Evolutionary conservation across 139 green algal genomes (phyloP), one percentile per base, ranked within the genome.

Genomic region (Closterium sp.): DNA sequence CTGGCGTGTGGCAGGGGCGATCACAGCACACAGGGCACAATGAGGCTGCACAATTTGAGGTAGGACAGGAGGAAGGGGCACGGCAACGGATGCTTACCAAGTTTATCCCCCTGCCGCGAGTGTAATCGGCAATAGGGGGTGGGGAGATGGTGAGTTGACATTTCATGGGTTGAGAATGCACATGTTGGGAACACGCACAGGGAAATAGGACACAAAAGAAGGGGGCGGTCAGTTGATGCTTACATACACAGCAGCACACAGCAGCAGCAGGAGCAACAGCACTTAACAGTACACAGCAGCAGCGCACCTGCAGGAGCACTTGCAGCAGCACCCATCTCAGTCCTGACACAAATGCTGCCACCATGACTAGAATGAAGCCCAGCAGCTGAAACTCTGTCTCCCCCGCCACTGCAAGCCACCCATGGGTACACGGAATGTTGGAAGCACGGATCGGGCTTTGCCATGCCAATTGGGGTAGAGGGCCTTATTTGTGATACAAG

Each of bases 311-410:
- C 28, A 94, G 70, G 1, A 94, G 70, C 28, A 94, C 38, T 34
- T 94, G 88, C n/a, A 89, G 91, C 28, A 94, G 91, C n/a, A 89
- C 89, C 91, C 91, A 94, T 24, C 91, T n/a, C 4, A 94, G 42
- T 2, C 91, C 91, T 19, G 91, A 93, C 28, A 91, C 38, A 21
- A 90, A 24, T 27, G 90, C 42, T 17, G 84, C 85, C 27, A 86
- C 22, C 90, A 93, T 93, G 28, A 93, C 90, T 5, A 93, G 90
- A 22, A 90, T 86, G 86, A 93, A 93, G 0, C 90, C 90, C 86
- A 90, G 22, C 86, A 91, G 38, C 92, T 99, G 42, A 92, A 99
- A 99, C 31, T 97, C 31, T 0, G 96, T 97, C 95, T 99, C 98
- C 0, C 98, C 98, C 7, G 92, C 91, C 79, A 99, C 90, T 79